A percentile compares a stretch with the other conserved stretches of the same genome.
phyloP scores from a whole-genome alignment of 2,329 filamentous ascomycete species.

The Diaporthe citrichinensis region DNA sequence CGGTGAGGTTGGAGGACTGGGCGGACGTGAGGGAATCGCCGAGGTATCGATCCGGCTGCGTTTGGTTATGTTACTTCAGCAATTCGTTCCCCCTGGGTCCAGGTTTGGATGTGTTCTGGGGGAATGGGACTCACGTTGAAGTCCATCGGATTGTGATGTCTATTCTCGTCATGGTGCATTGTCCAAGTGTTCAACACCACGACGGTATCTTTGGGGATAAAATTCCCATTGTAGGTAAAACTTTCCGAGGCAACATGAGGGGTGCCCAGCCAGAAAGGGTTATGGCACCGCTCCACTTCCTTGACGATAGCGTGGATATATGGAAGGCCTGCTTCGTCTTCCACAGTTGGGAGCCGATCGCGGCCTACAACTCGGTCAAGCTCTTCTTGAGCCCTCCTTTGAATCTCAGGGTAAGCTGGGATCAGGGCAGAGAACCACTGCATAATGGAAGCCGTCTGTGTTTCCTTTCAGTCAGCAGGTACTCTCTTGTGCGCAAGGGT shows the following conservation, averaged over 20 bases:
- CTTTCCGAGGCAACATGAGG: constrained; percentile 10
- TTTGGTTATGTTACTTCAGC: background rate
- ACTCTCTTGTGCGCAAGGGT: no score
- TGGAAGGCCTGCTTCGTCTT: constrained; percentile 7
- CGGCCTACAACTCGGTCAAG: constrained; percentile 26
- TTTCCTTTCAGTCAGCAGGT: background rate
- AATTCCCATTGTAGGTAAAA: constrained; percentile 5
- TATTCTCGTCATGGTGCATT: constrained; percentile 21
- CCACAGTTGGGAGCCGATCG: constrained; percentile 1
- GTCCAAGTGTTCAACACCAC: constrained; percentile 33
- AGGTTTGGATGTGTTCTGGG: no score
- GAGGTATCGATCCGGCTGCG: constrained; percentile 20
- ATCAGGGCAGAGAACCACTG: constrained; percentile 29
- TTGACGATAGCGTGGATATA: constrained; percentile 26
- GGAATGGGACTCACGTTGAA: constrained; percentile 10
- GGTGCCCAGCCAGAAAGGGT: constrained; percentile 29
- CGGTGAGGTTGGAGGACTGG: constrained; percentile 48
- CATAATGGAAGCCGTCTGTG: constrained; percentile 27
- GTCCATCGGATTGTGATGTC: background rate
- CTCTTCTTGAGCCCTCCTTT: constrained; percentile 13
- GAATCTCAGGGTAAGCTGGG: constrained; percentile 13
- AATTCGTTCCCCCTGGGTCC: background rate
- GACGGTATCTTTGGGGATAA: constrained; percentile 24
- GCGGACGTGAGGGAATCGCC: constrained; percentile 41
- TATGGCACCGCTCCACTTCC: constrained; percentile 26